Evolutionary conservation across 306 rosid genomes (phyloP), one percentile per base, ranked within the genome.

Genomic region (Mimosa pudica): DNA sequence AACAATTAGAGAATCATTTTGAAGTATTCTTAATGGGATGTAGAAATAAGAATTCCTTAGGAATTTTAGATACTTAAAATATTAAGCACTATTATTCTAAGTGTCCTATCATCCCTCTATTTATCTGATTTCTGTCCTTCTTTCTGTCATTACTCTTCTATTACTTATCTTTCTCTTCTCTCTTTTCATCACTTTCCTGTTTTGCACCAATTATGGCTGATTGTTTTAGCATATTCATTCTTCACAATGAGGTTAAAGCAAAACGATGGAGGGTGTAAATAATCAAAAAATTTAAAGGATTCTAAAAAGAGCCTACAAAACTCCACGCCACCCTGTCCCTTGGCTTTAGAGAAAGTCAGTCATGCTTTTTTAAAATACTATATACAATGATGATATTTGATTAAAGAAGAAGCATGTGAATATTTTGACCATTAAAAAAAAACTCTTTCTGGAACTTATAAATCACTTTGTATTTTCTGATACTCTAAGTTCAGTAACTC

Each of bases 321-420:
- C 75, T 71, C 83, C 89, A 80, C 85, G 63, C 83, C 82, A 79
- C 81, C 67, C 18, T 83, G 85, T 75, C 85, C 81, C 75, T 60
- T 71, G 20, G 73, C 86, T 81, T 88, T 88, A 58, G 17, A 35
- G 74, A 88, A 85, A 85, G 87, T 45, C 38, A 69, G 58, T 52
- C 58, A 81, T 75, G 71, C 76, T 77, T 46, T 65, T 65, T 48
- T 2, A 77, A 85, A 75, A 83, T 70, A 46, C 82, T 54, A 62
- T 10, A 62, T 61, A 61, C 65, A 60, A 20, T 20, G 66, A 61
- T 61, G 12, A 60, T 24, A 24, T 10, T 24, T 24, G 62, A 76
- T 75, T 78, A 81, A 83, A 87, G 81, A 63, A 63, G 45, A 63
- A 63, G 45, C 81, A 75, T 73, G 63, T 81, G 80, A 85, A 51